Evolutionary conservation across 2,329 filamentous ascomycete species (phyloP).

Genomic region (Mariannaea sp.): DNA sequence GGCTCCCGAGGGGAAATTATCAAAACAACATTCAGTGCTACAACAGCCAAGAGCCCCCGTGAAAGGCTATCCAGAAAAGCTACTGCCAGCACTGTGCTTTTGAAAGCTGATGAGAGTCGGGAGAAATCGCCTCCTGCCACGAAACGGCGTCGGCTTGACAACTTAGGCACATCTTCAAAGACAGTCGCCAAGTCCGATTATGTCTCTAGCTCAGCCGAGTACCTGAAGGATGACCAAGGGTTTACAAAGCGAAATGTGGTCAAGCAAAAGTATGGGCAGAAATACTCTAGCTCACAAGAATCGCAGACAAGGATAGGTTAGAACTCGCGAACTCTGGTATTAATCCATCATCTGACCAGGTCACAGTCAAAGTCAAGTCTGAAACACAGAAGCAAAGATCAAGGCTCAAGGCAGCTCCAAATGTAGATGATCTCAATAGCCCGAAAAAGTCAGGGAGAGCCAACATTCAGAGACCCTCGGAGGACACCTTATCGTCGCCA

Average conservation of each 20-base stretch:
- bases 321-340: neutral
- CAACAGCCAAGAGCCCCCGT: slow-evolving; percentile 3
- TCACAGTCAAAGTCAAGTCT: slow-evolving; percentile 23
- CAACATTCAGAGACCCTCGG: slow-evolving; percentile 5
- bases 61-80: slow-evolving; percentile 11
- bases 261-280: slow-evolving; percentile 37
- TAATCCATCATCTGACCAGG: slow-evolving; percentile 1
- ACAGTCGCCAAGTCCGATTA: neutral
- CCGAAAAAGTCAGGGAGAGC: slow-evolving; percentile 20
- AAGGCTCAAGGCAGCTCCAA: slow-evolving; percentile 18
- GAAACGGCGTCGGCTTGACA: slow-evolving; percentile 25
- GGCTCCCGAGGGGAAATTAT: slow-evolving; percentile 40
- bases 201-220: slow-evolving; percentile 26
- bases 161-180: neutral
- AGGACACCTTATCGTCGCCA: slow-evolving; percentile 23
- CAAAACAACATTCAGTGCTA: slow-evolving; percentile 39
- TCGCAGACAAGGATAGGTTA: slow-evolving; percentile 31
- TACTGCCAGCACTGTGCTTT: slow-evolving; percentile 2
- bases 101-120: neutral
- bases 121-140: slow-evolving; percentile 12
- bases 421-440: slow-evolving; percentile 23
- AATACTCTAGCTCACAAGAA: slow-evolving; percentile 29
- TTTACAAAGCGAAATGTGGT: slow-evolving; percentile 28
- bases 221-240: slow-evolving; percentile 32
- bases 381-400: slow-evolving; percentile 12